A percentile compares a stretch with the other conserved stretches of the same genome.
Conservation (phyloP, 805 yeast species). For the Huiozyma sinensis region DNA sequence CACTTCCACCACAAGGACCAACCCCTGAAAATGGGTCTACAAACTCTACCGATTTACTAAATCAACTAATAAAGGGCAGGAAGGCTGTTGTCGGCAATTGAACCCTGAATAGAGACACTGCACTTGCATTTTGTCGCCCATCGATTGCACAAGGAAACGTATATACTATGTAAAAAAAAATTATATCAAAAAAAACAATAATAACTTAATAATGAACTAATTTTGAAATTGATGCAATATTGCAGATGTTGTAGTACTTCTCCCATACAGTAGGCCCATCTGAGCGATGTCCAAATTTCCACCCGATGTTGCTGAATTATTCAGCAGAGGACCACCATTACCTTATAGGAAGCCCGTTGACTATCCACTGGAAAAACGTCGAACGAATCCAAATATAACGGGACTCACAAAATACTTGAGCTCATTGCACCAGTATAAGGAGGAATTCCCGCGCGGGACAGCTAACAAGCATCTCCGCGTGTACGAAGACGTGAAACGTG, state of each 20-base stretch:
- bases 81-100: conserved; percentile 30
- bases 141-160: background rate
- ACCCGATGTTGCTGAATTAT: conserved; percentile 33
- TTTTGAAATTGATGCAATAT: too few relatives aligned
- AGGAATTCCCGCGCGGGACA: conserved; percentile 19
- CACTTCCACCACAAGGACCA: conserved; percentile 9
- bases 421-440: conserved; percentile 22
- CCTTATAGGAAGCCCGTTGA: conserved; percentile 40
- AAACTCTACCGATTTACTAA: conserved; percentile 69
- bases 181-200: background rate
- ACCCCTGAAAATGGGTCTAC: conserved; percentile 25
- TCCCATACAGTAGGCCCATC: too few relatives aligned
- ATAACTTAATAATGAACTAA: background rate
- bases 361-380: conserved; percentile 36
- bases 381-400: conserved; percentile 34
- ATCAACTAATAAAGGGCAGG: conserved; percentile 77
- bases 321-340: conserved; percentile 47
- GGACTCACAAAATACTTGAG: conserved; percentile 32
- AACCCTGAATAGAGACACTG: background rate
- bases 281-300: conserved; percentile 22
- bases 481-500: conserved; percentile 14
- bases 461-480: conserved; percentile 20
- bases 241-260: too few relatives aligned
- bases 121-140: background rate
- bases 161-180: background rate